A percentile compares a stretch with the other conserved stretches of the same genome.
Conservation (phyloP, 805 yeast species). For the Candida nonsorbophila region DNA sequence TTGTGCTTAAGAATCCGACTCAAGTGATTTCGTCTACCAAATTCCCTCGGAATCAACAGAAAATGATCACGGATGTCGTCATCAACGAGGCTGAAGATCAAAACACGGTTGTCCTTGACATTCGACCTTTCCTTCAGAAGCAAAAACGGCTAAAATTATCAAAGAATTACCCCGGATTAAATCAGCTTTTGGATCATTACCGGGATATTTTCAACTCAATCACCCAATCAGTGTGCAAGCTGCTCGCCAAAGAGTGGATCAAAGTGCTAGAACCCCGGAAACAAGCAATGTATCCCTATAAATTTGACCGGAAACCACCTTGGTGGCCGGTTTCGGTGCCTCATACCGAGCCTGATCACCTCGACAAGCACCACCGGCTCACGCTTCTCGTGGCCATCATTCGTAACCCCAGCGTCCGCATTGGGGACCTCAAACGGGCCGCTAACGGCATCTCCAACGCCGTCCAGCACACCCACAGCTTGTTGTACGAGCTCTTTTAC, state of each 20-base stretch:
- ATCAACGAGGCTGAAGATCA: constrained; percentile 3
- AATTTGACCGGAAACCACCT: constrained; percentile 41
- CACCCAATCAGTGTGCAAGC: constrained; percentile 42
- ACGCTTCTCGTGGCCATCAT: constrained; percentile 40
- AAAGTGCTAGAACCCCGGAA: constrained; percentile 60
- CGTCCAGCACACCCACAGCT: constrained; percentile 4
- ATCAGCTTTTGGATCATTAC: constrained; percentile 11
- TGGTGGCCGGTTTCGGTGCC: constrained; percentile 68
- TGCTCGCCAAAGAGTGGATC: constrained; percentile 65
- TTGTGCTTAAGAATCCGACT: background rate
- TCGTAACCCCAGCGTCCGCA: constrained; percentile 11
- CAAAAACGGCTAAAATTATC: constrained; percentile 2
- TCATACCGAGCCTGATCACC: constrained; percentile 73
- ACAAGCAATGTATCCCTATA: constrained; percentile 61
- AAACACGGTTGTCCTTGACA: constrained; percentile 6
- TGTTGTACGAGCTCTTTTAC: constrained; percentile 22
- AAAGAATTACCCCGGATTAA: constrained; percentile 1
- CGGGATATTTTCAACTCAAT: constrained; percentile 11
- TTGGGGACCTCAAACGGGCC: constrained; percentile 9
- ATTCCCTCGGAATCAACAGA: constrained; percentile 6
- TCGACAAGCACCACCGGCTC: constrained; percentile 54
- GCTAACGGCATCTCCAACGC: constrained; percentile 5
- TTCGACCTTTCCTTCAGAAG: constrained; percentile 5
- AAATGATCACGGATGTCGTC: constrained; percentile 5
- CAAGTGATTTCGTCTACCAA: background rate